Percentiles rank a stretch among this genome's conserved stretches.
Evolutionary conservation across 1,284 basidiomycete species (phyloP).

Genomic region (Microbotryum lychnidis-dioicae): DNA sequence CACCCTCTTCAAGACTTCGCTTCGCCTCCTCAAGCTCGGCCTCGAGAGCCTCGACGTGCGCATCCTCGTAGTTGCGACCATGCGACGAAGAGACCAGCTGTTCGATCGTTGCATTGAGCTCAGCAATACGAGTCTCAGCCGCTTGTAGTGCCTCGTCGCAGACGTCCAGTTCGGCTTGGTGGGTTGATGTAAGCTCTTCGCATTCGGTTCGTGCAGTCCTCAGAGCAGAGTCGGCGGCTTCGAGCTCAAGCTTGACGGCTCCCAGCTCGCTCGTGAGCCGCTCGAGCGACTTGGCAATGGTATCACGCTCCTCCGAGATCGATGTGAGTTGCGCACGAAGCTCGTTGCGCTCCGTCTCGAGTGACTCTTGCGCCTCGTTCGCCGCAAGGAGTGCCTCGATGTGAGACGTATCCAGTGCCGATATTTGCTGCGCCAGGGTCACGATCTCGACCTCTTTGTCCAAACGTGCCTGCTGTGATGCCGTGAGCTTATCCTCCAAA

Average conservation of each 20-base stretch:
- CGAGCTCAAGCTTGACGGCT: no score
- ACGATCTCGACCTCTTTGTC: no score
- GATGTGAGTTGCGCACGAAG: no score
- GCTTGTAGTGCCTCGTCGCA: slow-evolving; percentile 2
- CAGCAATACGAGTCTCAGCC: background rate
- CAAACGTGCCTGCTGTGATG: no score
- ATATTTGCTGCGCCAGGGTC: no score
- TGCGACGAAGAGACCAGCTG: background rate
- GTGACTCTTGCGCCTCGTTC: no score
- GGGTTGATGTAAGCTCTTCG: background rate
- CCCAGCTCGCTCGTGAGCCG: background rate
- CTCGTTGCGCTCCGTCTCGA: no score
- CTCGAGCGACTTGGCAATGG: background rate
- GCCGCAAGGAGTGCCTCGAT: no score
- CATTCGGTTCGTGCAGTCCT: background rate
- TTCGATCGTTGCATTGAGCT: background rate
- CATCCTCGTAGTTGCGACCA: background rate
- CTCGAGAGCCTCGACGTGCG: background rate
- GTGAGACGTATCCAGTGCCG: no score
- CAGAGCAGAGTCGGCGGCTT: background rate
- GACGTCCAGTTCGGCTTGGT: background rate
- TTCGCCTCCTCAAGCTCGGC: background rate
- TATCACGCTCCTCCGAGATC: slow-evolving; percentile 1
- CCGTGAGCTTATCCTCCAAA: no score
- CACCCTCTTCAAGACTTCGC: background rate